phyloP scores from a whole-genome alignment of 768 basidiomycete genomes.

The Phylloporus sp. region DNA sequence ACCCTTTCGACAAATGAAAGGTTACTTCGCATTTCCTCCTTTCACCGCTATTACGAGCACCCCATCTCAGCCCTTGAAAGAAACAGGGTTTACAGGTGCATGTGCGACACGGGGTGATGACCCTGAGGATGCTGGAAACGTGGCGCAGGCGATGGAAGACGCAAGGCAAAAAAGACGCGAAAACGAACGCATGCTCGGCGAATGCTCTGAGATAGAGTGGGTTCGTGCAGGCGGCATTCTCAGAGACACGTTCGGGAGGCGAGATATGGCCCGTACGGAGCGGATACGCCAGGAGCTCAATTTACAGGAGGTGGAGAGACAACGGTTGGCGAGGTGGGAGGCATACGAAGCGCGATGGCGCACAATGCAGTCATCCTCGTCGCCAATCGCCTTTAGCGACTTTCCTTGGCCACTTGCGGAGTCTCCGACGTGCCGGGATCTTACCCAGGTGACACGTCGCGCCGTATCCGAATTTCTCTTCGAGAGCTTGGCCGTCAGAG shows the following conservation, averaged over 20 bases:
- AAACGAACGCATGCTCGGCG: conserved; percentile 40
- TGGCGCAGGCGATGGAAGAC: conserved; percentile 7
- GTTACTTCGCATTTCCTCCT: conserved; percentile 26
- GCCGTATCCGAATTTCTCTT: conserved; percentile 51
- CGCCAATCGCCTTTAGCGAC: conserved; percentile 41
- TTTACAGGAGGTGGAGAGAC: conserved; percentile 40
- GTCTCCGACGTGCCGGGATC: conserved; percentile 12
- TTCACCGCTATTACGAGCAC: not conserved
- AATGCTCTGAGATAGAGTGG: conserved; percentile 55
- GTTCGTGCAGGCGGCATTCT: conserved; percentile 56
- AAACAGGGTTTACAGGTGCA: not conserved
- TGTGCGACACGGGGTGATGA: conserved; percentile 3
- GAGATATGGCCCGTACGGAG: conserved; percentile 50
- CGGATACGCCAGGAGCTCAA: conserved; percentile 45
- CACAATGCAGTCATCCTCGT: conserved; percentile 30
- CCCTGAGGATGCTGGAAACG: not conserved
- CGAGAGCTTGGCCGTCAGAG: conserved; percentile 40
- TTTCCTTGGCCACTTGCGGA: conserved; percentile 60
- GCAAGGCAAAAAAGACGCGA: conserved; percentile 20
- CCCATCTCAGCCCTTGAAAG: not conserved
- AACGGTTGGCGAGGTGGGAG: conserved; percentile 43
- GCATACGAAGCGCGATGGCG: conserved; percentile 53
- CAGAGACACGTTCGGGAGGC: conserved; percentile 44
- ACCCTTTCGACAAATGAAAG: conserved; percentile 18
- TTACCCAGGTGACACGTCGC: conserved; percentile 35